A percentile compares a stretch with the other conserved stretches of the same genome.
Evolutionary conservation across 306 rosid species (phyloP).

Genomic region (Cicer chorassanicum): DNA sequence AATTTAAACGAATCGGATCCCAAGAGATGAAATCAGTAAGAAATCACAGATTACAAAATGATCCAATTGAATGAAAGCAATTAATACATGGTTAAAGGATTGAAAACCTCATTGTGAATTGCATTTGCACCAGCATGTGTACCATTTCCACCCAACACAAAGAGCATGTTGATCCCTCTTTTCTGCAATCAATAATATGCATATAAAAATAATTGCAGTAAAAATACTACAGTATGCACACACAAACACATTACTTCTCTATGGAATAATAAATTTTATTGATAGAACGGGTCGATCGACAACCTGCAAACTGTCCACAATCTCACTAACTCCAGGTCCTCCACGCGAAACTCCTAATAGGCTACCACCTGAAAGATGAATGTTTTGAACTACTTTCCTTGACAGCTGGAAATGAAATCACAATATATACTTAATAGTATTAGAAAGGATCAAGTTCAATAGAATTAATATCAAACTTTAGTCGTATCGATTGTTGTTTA

Average conservation of each 20-base stretch:
- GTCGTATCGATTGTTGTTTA: constrained; percentile 15
- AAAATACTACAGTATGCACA: background rate
- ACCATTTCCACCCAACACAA: constrained; percentile 97
- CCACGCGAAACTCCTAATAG: constrained; percentile 98
- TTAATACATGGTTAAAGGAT: constrained; percentile 38
- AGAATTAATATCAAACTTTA: constrained; percentile 2
- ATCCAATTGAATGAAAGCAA: constrained; percentile 35
- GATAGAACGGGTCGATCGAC: constrained; percentile 31
- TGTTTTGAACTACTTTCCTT: constrained; percentile 89
- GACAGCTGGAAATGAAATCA: constrained; percentile 68
- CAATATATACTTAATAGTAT: constrained; percentile 28
- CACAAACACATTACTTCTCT: background rate
- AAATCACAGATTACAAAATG: constrained; percentile 20
- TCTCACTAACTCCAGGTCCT: constrained; percentile 74
- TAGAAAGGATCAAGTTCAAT: background rate
- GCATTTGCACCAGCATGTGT: constrained; percentile 99
- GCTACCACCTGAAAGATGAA: constrained; percentile 99
- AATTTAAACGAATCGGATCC: constrained; percentile 31
- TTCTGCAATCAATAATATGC: constrained; percentile 58
- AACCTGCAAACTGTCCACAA: constrained; percentile 86
- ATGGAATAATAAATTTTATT: constrained; percentile 19
- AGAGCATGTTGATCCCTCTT: constrained; percentile 94
- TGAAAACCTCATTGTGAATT: constrained; percentile 84
- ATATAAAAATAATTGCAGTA: constrained; percentile 30
- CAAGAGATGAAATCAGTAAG: constrained; percentile 2